Evolutionary conservation across 176 grass and related monocot genomes (phyloP).

Genomic region (Hyparrhenia diplandra): DNA sequence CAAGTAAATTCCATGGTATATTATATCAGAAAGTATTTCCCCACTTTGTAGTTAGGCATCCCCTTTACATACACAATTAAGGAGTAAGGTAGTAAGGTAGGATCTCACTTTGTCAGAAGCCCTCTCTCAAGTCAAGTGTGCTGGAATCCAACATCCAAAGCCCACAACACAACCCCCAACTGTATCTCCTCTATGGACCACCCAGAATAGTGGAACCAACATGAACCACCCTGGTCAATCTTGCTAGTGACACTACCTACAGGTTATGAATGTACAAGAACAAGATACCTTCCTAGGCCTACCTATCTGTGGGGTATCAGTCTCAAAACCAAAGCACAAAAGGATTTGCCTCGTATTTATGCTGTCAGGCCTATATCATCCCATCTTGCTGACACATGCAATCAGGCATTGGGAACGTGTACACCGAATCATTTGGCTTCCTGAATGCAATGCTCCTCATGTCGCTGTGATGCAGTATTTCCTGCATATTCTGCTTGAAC

Average conservation of each 20-base stretch:
- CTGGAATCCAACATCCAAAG: conserved; percentile 17
- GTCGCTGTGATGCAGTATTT: conserved; percentile 78
- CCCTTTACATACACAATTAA: conserved; percentile 26
- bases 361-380: conserved; percentile 11
- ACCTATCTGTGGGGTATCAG: neutral
- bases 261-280: conserved; percentile 34
- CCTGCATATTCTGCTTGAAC: conserved; percentile 87
- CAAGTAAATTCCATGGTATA: neutral
- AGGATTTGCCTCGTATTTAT: neutral
- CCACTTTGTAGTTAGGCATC: conserved; percentile 2
- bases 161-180: neutral
- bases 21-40: neutral
- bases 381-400: conserved; percentile 75
- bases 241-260: conserved; percentile 47
- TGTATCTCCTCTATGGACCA: conserved; percentile 14
- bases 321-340: neutral
- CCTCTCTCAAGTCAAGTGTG: neutral
- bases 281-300: conserved; percentile 9
- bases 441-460: conserved; percentile 53
- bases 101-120: conserved; percentile 16
- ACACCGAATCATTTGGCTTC: conserved; percentile 79
- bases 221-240: neutral
- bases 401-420: conserved; percentile 84
- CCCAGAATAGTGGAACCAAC: conserved; percentile 10
- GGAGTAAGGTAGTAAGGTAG: neutral